A percentile compares a stretch with the other conserved stretches of the same genome.
Conservation (phyloP, 2,329 filamentous ascomycete genomes). For the Talaromyces marneffei region DNA sequence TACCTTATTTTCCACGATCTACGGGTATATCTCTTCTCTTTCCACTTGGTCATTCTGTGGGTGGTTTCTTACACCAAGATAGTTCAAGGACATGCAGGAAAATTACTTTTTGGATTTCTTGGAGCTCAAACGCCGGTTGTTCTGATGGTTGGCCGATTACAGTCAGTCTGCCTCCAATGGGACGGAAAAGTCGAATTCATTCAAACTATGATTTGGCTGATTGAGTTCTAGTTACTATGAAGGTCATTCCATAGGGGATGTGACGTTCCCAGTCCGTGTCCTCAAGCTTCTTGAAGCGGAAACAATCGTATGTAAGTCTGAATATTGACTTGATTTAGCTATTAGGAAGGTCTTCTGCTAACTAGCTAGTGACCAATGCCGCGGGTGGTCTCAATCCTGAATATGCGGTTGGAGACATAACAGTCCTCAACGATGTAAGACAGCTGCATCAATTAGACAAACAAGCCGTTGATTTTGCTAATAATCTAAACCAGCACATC, state of each 20-base stretch:
- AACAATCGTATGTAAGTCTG: conserved; percentile 49
- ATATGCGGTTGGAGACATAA: conserved; percentile 60
- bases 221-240: conserved; percentile 55
- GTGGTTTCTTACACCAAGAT: conserved; percentile 15
- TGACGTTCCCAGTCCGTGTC: conserved; percentile 60
- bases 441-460: neutral
- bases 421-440: conserved; percentile 58
- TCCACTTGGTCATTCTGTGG: neutral
- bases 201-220: neutral
- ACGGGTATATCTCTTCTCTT: conserved; percentile 44
- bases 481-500: conserved; percentile 46
- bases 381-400: conserved; percentile 60
- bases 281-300: conserved; percentile 58
- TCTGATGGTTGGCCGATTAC: conserved; percentile 59
- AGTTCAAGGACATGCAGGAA: conserved; percentile 58
- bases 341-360: conserved; percentile 8
- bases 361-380: conserved; percentile 56
- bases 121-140: conserved; percentile 53
- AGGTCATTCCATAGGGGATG: conserved; percentile 57
- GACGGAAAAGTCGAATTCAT: neutral
- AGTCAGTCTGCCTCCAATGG: conserved; percentile 43
- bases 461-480: conserved; percentile 11
- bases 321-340: neutral
- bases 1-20: conserved; percentile 57
- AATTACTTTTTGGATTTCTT: conserved; percentile 58